Evolutionary conservation across 2,329 filamentous ascomycete genomes (phyloP).

Genomic region (Fusarium paranaense): DNA sequence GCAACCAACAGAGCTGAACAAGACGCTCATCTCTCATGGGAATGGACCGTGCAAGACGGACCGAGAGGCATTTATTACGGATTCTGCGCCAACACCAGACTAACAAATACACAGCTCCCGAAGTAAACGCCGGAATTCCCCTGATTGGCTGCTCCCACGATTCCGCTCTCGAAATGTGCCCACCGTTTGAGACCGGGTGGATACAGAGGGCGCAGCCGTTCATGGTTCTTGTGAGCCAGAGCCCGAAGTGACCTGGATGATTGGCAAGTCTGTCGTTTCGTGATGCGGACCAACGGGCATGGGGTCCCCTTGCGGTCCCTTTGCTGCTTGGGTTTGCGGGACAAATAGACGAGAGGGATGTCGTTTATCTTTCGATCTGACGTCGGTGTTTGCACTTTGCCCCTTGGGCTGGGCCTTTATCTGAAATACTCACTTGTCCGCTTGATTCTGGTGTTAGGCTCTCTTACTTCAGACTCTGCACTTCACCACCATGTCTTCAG

Average conservation of each 20-base stretch:
- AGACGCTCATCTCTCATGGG: not conserved
- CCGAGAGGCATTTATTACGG: constrained; percentile 38
- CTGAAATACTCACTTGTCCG: constrained; percentile 3
- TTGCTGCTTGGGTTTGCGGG: constrained; percentile 16
- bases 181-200: constrained; percentile 19
- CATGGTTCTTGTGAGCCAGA: constrained; percentile 1
- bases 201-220: constrained; percentile 7
- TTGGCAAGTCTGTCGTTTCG: constrained; percentile 26
- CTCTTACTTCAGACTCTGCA: not conserved
- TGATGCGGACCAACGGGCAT: constrained; percentile 26
- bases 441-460: not conserved
- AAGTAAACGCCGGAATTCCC: constrained; percentile 44
- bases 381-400: constrained; percentile 15
- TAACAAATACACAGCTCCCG: constrained; percentile 32
- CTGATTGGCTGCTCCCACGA: constrained; percentile 33
- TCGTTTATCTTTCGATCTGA: constrained; percentile 27
- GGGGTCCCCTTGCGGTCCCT: constrained; percentile 8
- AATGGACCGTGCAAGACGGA: constrained; percentile 29
- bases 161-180: not conserved
- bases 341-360: constrained; percentile 30
- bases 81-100: constrained; percentile 27
- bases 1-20: not conserved
- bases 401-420: constrained; percentile 10
- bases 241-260: constrained; percentile 5
- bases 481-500: constrained; percentile 41